Base-by-base conservation (phyloP, 2,329 filamentous ascomycete species). In the Penicillium sp. region DNA sequence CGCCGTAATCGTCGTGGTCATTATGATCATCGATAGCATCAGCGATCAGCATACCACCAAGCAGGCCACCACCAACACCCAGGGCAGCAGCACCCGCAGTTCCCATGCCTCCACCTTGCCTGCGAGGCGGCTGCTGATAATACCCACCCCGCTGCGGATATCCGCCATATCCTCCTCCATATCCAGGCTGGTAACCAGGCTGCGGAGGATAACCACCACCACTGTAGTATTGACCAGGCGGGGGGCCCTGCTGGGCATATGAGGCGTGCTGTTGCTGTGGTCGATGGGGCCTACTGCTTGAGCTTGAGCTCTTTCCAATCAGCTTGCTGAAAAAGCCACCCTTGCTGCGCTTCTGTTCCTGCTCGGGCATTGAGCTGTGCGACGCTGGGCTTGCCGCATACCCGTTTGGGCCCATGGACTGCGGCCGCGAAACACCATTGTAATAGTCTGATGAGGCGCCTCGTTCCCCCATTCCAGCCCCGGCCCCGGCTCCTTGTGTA, bases 21-120 rank as follows among this genome's bases (percentile, higher is more conserved):
- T 23, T 23, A 23, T 61, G 59, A 57, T 66, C 78, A 19, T 64
- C 50, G 47, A 87, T 74, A 61, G 86, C 86, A 66, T 88, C 79
- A 2, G 81, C 86, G 30, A 96, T 73, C 65, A 96, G 58, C 58
- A 84, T 82, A 51, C 91, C 91, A 63, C 91, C 92, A 1, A 96
- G 65, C 68, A 96, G 67, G 71, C 91, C 91, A 59, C 88, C 91
- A 62, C 91, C 91, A 4, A 90, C 72, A 76, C 91, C 91, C 40
- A 96, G 76, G 19, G 89, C 89, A 8, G 87, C 84, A 47, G 86
- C 90, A 44, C 89, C 90, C 10, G 81, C 84, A 56, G 83, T 80
- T n/a, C 90, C 89, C 75, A 93, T 78, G 4, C 79, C 76, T 29
- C 77, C 76, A 23, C 75, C 70, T 41, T 61, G 61, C 49, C 73